phyloP scores from a whole-genome alignment of 2,329 filamentous ascomycete species.

The Aspergillus sp. region DNA sequence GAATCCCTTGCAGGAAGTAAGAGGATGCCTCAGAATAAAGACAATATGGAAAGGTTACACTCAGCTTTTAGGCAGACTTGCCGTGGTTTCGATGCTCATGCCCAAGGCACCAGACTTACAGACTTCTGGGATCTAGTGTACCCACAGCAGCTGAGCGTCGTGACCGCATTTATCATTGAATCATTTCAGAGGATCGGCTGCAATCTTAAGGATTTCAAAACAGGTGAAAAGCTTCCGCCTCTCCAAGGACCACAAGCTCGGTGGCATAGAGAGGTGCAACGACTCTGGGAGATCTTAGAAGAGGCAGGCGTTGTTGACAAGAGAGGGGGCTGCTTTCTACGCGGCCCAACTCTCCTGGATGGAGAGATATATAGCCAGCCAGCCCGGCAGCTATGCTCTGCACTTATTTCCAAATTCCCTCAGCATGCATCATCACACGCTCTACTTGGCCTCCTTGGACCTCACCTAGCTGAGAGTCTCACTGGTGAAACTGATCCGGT shows the following conservation, averaged over 20 bases:
- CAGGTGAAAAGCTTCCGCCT: too few relatives aligned
- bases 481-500: constrained; percentile 38
- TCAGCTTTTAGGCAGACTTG: too few relatives aligned
- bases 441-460: constrained; percentile 34
- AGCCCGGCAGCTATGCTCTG: not conserved
- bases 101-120: constrained; percentile 6
- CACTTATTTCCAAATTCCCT: constrained; percentile 29
- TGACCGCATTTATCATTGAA: constrained; percentile 25
- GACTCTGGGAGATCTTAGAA: constrained; percentile 1
- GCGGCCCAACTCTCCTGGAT: too few relatives aligned
- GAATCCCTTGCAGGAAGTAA: too few relatives aligned
- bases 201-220: too few relatives aligned
- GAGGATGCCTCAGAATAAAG: too few relatives aligned
- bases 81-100: not conserved
- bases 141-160: constrained; percentile 24
- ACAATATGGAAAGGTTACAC: too few relatives aligned
- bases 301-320: not conserved
- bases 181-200: constrained; percentile 25
- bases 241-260: too few relatives aligned
- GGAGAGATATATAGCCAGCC: too few relatives aligned
- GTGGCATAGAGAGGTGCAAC: too few relatives aligned
- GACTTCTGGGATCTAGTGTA: constrained; percentile 17
- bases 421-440: constrained; percentile 31
- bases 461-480: constrained; percentile 40
- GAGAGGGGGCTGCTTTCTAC: too few relatives aligned